Conservation (phyloP, 2,329 filamentous ascomycete genomes). For the Paecilomyces variotii region DNA sequence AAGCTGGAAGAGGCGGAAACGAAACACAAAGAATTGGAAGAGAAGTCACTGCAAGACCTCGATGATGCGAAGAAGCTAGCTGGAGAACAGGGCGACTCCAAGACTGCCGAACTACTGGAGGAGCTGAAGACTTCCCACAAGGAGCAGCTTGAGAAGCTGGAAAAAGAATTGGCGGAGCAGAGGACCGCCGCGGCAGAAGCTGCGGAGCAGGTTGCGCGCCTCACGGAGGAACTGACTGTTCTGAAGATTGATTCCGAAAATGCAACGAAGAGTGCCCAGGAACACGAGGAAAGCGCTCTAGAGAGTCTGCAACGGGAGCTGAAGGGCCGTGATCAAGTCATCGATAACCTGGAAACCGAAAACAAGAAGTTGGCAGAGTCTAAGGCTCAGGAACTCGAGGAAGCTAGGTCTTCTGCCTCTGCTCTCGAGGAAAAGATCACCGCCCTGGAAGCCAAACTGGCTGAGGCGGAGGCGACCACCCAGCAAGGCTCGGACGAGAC, state of each 20-base stretch:
- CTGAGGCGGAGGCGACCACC: slow-evolving; percentile 21
- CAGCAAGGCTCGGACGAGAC: slow-evolving; percentile 17
- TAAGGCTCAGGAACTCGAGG: slow-evolving; percentile 30
- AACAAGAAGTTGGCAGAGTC: slow-evolving; percentile 24
- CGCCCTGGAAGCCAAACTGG: slow-evolving; percentile 27
- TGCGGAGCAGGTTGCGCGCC: slow-evolving; percentile 19
- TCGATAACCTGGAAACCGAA: slow-evolving; percentile 32
- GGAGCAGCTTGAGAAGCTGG: slow-evolving; percentile 25
- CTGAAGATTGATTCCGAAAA: slow-evolving; percentile 21
- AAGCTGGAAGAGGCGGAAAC: slow-evolving; percentile 29
- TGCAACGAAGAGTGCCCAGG: slow-evolving; percentile 15
- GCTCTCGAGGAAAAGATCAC: slow-evolving; percentile 28
- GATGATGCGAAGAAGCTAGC: slow-evolving; percentile 32
- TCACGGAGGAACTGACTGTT: slow-evolving; percentile 25
- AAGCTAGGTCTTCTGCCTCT: slow-evolving; percentile 18
- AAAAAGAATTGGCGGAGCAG: slow-evolving; percentile 26
- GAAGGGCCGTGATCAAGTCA: slow-evolving; percentile 28
- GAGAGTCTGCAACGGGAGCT: slow-evolving; percentile 26
- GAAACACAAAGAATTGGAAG: slow-evolving; percentile 28
- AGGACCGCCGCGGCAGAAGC: slow-evolving; percentile 22
- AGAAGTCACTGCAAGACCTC: slow-evolving; percentile 28
- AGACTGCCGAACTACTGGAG: slow-evolving; percentile 26
- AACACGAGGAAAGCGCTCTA: slow-evolving; percentile 23
- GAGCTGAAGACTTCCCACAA: slow-evolving; percentile 30
- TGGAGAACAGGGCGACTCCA: slow-evolving; percentile 26